Evolutionary conservation across 192 early-diverging fungal genomes (phyloP).

Genomic region (Backusella tuberculispora): DNA sequence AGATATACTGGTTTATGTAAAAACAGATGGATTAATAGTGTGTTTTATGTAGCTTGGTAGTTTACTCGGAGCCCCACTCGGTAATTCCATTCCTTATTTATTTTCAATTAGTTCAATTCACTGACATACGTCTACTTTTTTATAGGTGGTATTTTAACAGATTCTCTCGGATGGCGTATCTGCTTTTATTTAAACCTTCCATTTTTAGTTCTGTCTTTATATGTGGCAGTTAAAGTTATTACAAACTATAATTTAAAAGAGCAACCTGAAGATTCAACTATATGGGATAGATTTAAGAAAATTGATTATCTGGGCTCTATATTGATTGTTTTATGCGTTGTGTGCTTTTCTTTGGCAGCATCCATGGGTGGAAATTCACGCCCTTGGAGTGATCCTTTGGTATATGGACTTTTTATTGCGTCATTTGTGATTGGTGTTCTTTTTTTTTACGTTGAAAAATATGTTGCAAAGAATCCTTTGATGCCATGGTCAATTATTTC

Average conservation of each 20-base stretch:
- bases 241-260: conserved; percentile 43
- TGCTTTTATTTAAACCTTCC: conserved; percentile 82
- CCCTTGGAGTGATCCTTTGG: conserved; percentile 53
- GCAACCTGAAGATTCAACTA: neutral
- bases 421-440: conserved; percentile 30
- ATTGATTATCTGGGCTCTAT: conserved; percentile 57
- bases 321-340: conserved; percentile 44
- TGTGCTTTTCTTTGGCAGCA: conserved; percentile 53
- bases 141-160: conserved; percentile 62
- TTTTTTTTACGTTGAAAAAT: conserved; percentile 59
- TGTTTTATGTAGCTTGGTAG: conserved; percentile 37
- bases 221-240: conserved; percentile 48
- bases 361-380: conserved; percentile 60
- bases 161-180: conserved; percentile 56
- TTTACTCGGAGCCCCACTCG: conserved; percentile 66
- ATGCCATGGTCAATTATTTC: conserved; percentile 64
- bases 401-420: conserved; percentile 48
- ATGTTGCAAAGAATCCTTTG: conserved; percentile 64
- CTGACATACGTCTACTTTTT: no score
- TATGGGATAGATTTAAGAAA: conserved; percentile 45
- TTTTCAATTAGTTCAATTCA: no score
- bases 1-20: no score
- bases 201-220: conserved; percentile 52
- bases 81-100: neutral
- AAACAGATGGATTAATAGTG: neutral